Percentiles rank a stretch among this genome's conserved stretches.
Conservation (phyloP, 805 yeast genomes). For the Priceomyces haplophilus region DNA sequence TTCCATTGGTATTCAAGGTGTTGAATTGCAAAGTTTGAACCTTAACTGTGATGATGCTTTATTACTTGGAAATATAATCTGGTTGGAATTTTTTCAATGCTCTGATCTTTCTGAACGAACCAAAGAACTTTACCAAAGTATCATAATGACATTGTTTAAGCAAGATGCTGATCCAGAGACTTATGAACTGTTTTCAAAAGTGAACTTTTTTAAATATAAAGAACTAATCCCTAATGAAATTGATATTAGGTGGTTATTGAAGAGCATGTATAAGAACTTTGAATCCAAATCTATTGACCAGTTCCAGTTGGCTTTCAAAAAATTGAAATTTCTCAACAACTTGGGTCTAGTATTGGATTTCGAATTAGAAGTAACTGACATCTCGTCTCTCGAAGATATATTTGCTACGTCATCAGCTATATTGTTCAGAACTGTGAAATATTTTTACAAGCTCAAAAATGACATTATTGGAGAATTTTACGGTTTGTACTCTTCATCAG, state of each 20-base stretch:
- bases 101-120: background rate
- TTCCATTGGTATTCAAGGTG: background rate
- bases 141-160: slow-evolving; percentile 2
- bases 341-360: slow-evolving; percentile 11
- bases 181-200: slow-evolving; percentile 20
- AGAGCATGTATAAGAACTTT: slow-evolving; percentile 12
- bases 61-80: background rate
- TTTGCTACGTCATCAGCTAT: slow-evolving; percentile 20
- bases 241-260: slow-evolving; percentile 17
- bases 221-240: slow-evolving; percentile 7
- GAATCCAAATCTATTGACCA: slow-evolving; percentile 19
- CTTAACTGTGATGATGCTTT: background rate
- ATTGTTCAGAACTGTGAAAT: slow-evolving; percentile 20
- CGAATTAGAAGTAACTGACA: slow-evolving; percentile 9
- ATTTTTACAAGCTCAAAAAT: slow-evolving; percentile 45
- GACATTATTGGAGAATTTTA: slow-evolving; percentile 32
- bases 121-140: background rate
- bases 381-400: slow-evolving; percentile 17
- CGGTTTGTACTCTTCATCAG: slow-evolving; percentile 4
- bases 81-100: background rate
- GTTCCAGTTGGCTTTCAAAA: slow-evolving; percentile 17
- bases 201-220: slow-evolving; percentile 12
- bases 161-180: slow-evolving; percentile 12
- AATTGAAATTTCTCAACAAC: slow-evolving; percentile 28
- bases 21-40: background rate